These are phyloP conservation scores for Batrachochytrium dendrobatidis DNA, from an alignment of 371 early-diverging fungal genomes.

Conservation along the genomic window DNA sequence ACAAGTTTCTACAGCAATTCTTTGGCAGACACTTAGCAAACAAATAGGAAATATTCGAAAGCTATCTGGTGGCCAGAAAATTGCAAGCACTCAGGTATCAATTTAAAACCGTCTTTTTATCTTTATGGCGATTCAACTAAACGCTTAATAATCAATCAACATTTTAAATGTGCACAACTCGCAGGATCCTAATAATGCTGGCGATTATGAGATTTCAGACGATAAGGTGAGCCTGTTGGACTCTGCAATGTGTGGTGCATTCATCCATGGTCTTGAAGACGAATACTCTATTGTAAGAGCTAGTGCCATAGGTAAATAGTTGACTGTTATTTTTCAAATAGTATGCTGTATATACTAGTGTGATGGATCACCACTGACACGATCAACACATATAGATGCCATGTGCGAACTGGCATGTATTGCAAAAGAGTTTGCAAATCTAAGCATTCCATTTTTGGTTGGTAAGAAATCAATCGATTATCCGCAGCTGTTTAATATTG, in stretches of 20 bases:
- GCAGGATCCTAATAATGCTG: slow-evolving; percentile 3
- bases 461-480: too few species aligned
- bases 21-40: slow-evolving; percentile 3
- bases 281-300: neutral
- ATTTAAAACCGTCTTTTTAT: neutral
- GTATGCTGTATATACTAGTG: too few species aligned
- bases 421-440: neutral
- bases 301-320: neutral
- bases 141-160: neutral
- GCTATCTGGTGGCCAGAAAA: neutral
- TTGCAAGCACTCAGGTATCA: neutral
- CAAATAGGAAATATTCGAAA: neutral
- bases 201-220: slow-evolving; percentile 3
- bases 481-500: too few species aligned
- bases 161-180: neutral
- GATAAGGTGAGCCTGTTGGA: neutral
- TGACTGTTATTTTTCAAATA: too few species aligned
- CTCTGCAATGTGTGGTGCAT: slow-evolving; percentile 4
- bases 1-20: neutral
- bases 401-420: slow-evolving; percentile 3
- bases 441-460: slow-evolving; percentile 1
- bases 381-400: neutral
- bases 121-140: neutral
- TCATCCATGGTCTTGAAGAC: slow-evolving; percentile 5
- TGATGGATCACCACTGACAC: too few species aligned